Base-by-base conservation (phyloP, 139 green algal species). In the Chlorella vulgaris region DNA sequence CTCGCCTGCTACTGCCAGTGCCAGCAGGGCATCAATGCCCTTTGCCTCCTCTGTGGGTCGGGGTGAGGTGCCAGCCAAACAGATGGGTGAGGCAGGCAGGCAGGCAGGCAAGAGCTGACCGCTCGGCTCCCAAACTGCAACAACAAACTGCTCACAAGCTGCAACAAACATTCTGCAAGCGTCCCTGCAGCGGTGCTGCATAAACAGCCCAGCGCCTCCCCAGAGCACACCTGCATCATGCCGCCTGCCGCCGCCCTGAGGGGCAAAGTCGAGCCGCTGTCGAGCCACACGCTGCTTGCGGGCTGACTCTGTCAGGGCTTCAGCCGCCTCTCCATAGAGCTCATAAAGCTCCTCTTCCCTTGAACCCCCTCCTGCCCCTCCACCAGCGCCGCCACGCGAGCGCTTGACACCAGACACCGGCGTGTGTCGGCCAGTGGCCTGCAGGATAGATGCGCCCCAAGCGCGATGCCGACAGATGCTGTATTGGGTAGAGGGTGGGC, bases 21-120 rank as follows among this genome's bases (percentile, higher is more conserved):
- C 90, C 51, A 95, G 80, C 78, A 95, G 85, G 0, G 91, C 91
- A 40, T 94, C 90, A 18, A 92, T 90, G 7, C 90, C 91, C 67
- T 91, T 88, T 3, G 80, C 86, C 18, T 95, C 91, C 4, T 86
- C 80, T 62, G 84, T 18, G 38, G n/a, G n/a, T n/a, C n/a, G 33
- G 6, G 7, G 47, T 22, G 3, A 26, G 47, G 43, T 13, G 5
- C 22, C 18, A 7, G n/a, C 10, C 26, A 63, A 43, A 2, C 6
- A 4, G 24, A 24, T 24, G 6, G 26, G n/a, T 26, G 8, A 2
- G 69, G 43, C 38, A 36, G 68, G 29, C 36, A 75, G 40, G n/a
- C 43, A 63, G n/a, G 69, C 36, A 65, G 55, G 13, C 47, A 58
- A 10, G 43, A 82, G n/a, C 31, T 7, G 15, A 58, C 47, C 47